Evolutionary conservation across 1,284 basidiomycete genomes (phyloP).

Genomic region (Laetiporus sulphureus): DNA sequence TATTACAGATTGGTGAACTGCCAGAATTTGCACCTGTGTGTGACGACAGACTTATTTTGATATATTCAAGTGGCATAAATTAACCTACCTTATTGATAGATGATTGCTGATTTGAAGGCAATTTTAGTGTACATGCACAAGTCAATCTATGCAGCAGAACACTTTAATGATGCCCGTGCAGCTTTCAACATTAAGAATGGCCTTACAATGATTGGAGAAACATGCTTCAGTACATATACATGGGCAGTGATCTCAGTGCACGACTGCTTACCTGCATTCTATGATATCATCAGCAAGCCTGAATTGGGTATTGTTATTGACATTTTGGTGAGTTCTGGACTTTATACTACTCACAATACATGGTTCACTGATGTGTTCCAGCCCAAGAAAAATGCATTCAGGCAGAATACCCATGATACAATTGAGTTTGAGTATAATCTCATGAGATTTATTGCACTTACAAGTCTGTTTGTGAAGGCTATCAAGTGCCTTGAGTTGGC

Average conservation of each 20-base stretch:
- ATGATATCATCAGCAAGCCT: background rate
- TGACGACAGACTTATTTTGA: background rate
- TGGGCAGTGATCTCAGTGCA: background rate
- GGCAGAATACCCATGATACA: background rate
- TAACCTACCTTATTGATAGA: background rate
- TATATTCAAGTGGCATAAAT: background rate
- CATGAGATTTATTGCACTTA: background rate
- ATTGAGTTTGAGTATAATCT: background rate
- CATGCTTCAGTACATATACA: background rate
- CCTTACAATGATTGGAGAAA: background rate
- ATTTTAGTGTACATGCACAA: background rate
- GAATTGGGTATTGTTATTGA: background rate
- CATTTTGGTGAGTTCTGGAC: background rate
- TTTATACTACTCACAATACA: background rate
- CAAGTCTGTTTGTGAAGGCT: background rate
- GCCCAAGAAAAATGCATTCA: background rate
- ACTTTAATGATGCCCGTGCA: background rate
- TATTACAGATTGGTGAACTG: background rate
- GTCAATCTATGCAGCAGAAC: background rate
- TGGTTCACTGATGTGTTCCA: too few species aligned
- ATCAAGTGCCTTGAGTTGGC: background rate
- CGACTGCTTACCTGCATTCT: background rate
- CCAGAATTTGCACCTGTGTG: background rate
- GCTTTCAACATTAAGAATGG: background rate
- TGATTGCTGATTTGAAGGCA: background rate